These are phyloP conservation scores for Linum usitatissimum DNA, from an alignment of 345 rosid genomes.

Conservation along the genomic window DNA sequence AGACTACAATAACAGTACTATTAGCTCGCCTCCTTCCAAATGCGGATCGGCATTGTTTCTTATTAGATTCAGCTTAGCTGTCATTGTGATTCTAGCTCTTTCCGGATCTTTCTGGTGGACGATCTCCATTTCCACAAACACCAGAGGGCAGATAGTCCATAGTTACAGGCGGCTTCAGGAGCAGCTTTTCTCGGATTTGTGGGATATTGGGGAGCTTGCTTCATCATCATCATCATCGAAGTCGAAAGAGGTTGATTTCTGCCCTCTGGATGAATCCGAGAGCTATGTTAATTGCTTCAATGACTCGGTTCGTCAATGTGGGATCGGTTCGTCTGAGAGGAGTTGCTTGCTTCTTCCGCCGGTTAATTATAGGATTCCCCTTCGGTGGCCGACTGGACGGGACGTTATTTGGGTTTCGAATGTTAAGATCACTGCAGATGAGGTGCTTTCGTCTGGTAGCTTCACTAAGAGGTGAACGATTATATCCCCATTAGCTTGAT, in stretches of 20 bases:
- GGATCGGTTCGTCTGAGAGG: constrained; percentile 55
- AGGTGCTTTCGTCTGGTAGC: constrained; percentile 93
- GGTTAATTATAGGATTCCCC: constrained; percentile 64
- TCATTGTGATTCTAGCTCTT: constrained; percentile 54
- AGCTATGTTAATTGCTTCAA: constrained; percentile 84
- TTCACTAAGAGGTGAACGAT: constrained; percentile 68
- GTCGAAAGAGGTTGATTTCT: constrained; percentile 67
- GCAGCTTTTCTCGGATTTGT: constrained; percentile 75
- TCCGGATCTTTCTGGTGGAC: constrained; percentile 96
- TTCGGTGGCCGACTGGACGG: constrained; percentile 94
- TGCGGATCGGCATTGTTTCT: constrained; percentile 39
- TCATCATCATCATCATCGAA: constrained; percentile 52
- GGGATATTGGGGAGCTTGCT: constrained; percentile 89
- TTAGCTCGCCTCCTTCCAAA: constrained; percentile 48
- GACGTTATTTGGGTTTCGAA: constrained; percentile 86
- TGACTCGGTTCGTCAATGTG: constrained; percentile 43
- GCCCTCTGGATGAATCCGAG: constrained; percentile 60
- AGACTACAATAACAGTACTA: constrained; percentile 18
- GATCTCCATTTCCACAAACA: constrained; percentile 50
- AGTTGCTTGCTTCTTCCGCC: constrained; percentile 76
- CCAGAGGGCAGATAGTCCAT: constrained; percentile 66
- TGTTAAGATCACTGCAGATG: constrained; percentile 82
- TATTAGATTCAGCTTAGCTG: constrained; percentile 62
- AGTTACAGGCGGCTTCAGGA: constrained; percentile 79
- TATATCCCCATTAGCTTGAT: neutral